phyloP scores from a whole-genome alignment of 2,329 filamentous ascomycete genomes.

The Verticillium dahliae region DNA sequence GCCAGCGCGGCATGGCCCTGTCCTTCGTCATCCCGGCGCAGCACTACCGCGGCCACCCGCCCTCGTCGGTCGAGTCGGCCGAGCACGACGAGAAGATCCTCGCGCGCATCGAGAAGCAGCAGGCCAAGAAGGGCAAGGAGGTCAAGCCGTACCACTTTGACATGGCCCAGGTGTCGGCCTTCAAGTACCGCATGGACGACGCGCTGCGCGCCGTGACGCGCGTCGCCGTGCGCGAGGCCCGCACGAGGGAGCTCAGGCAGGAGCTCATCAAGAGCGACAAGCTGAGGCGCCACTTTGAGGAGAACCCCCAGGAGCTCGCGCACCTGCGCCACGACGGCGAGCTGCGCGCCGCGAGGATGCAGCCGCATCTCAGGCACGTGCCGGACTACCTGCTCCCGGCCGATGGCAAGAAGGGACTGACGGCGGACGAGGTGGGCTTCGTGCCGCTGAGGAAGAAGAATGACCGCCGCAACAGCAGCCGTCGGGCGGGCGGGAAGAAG shows the following conservation, averaged over 20 bases:
- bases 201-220: conserved; percentile 85
- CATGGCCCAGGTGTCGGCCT: conserved; percentile 87
- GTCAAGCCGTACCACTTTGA: conserved; percentile 91
- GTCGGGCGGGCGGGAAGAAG: conserved; percentile 36
- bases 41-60: conserved; percentile 81
- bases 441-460: conserved; percentile 55
- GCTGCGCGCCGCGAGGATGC: conserved; percentile 72
- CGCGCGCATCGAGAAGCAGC: conserved; percentile 70
- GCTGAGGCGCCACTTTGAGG: conserved; percentile 90
- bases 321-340: conserved; percentile 89
- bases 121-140: conserved; percentile 71
- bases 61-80: conserved; percentile 68
- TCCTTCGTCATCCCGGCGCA: conserved; percentile 85
- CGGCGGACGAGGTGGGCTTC: conserved; percentile 65
- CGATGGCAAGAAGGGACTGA: conserved; percentile 56
- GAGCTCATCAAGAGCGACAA: conserved; percentile 93
- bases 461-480: background rate
- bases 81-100: conserved; percentile 83
- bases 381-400: conserved; percentile 86
- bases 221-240: conserved; percentile 82
- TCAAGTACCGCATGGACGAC: conserved; percentile 91
- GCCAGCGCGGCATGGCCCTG: conserved; percentile 89
- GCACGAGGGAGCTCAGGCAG: conserved; percentile 78
- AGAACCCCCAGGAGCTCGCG: conserved; percentile 83
- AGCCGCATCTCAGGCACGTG: conserved; percentile 78